These are phyloP conservation scores for Penicillium coffeae DNA, from an alignment of 495 filamentous ascomycete genomes.

Conservation along the genomic window DNA sequence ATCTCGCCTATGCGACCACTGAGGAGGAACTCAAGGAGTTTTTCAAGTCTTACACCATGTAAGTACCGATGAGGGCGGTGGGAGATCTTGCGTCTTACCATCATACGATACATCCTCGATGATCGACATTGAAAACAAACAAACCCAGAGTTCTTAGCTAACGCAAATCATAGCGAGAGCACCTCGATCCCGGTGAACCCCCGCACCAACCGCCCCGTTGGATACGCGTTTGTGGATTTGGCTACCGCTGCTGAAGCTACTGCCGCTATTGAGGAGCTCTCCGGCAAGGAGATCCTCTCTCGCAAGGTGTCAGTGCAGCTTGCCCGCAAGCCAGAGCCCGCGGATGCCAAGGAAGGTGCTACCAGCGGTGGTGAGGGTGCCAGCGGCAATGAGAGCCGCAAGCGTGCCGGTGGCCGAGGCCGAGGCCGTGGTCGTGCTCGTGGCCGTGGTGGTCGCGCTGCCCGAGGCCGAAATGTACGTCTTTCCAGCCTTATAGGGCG, in stretches of 20 bases:
- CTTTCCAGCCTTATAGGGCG: not conserved
- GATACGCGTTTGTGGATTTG: conserved; percentile 98
- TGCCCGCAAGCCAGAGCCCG: conserved; percentile 91
- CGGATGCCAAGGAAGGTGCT: conserved; percentile 72
- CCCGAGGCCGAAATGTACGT: conserved; percentile 71
- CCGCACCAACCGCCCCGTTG: conserved; percentile 94
- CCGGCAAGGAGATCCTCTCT: conserved; percentile 92
- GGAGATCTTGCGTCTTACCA: not conserved
- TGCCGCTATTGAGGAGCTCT: conserved; percentile 88
- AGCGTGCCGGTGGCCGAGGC: conserved; percentile 71
- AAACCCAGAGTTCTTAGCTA: not conserved
- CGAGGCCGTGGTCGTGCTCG: conserved; percentile 74
- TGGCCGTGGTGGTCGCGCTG: conserved; percentile 57
- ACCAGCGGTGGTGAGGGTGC: conserved; percentile 63
- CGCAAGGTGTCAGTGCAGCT: conserved; percentile 99
- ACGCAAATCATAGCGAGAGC: conserved; percentile 68
- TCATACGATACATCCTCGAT: not conserved
- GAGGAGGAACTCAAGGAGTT: conserved; percentile 99
- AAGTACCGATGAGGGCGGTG: conserved; percentile 42
- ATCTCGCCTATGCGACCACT: conserved; percentile 99
- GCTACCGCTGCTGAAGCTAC: conserved; percentile 91
- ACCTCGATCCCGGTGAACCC: conserved; percentile 98
- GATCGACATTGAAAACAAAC: not conserved
- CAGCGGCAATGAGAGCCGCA: conserved; percentile 70
- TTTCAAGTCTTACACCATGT: conserved; percentile 98